Evolutionary conservation across 2,329 filamentous ascomycete genomes (phyloP), one percentile per base, ranked within the genome.

Genomic region (Curvularia spicifera): DNA sequence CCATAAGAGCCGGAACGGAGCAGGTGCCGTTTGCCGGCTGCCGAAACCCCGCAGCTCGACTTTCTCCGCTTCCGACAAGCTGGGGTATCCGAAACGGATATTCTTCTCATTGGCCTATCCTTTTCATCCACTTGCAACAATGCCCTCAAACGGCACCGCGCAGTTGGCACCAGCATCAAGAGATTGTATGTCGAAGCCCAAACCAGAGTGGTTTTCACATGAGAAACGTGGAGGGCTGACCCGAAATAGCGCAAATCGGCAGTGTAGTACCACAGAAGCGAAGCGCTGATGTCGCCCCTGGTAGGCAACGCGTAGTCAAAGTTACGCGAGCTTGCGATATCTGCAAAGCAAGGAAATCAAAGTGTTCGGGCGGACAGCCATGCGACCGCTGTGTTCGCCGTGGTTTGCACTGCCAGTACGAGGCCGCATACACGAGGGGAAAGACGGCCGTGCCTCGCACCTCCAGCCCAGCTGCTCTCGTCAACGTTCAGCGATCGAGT

Each of bases 311-410:
- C 33, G 63, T 63, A 35, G 53, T 60, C 2, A 74, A 73, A 51
- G 71, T 73, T 1, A 73, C 66, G 12, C 53, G 71, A 5, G 71
- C 71, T 9, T 74, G 71, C 61, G 69, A 74, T 39, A 51, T 63
- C 9, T 74, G 71, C 67, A 74, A 73, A 48, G 40, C 64, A 39
- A 72, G 66, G 47, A 74, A 74, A 51, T 63, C 65, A 2, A 71
- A 71, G 50, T 74, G 71, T 28, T 69, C 69, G 0, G 70, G 71
- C 18, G 66, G 64, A 4, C 67, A 68, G 35, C 71, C 71, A 4
- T 74, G 71, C 52, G 60, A 56, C 15, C 70, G 43, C 9, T 74
- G 70, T 40, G 53, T 35, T 1, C 59, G 59, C 8, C 56, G 63
- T 39, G 63, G 61, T 2, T 33, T 68, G 1, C 20, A 53, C 0